phyloP scores from a whole-genome alignment of 164 flowering plant species.

The Piper longum region DNA sequence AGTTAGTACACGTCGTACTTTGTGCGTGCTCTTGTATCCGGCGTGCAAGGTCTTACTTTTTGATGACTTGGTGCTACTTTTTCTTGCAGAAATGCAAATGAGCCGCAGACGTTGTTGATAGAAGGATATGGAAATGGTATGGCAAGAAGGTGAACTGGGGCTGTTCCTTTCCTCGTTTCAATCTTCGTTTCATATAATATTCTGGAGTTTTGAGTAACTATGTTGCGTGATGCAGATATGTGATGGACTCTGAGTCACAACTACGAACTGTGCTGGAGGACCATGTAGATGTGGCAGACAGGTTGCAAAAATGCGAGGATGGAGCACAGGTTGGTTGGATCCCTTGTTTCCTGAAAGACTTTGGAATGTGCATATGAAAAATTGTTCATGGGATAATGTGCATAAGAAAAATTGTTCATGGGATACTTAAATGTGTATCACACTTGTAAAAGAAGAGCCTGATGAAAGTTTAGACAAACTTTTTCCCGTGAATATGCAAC shows the following conservation, averaged over 20 bases:
- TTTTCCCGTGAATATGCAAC: background rate
- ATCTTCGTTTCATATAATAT: conserved; percentile 1
- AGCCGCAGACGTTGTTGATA: conserved; percentile 28
- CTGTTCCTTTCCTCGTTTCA: no score
- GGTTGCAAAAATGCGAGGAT: conserved; percentile 7
- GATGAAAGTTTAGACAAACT: background rate
- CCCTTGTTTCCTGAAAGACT: conserved; percentile 43
- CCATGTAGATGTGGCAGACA: conserved; percentile 9
- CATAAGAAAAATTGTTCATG: no score
- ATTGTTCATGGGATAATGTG: no score
- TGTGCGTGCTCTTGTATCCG: background rate
- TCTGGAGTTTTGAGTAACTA: background rate
- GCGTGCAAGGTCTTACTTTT: background rate
- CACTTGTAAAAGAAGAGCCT: no score
- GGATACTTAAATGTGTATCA: no score
- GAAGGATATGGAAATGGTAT: conserved; percentile 67
- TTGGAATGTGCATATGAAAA: conserved; percentile 3
- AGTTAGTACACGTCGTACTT: no score
- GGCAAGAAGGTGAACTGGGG: conserved; percentile 38
- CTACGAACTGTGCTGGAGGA: conserved; percentile 32
- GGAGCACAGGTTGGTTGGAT: conserved; percentile 36
- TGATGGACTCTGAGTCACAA: conserved; percentile 24
- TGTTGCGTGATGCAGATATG: conserved; percentile 25
- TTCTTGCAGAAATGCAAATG: conserved; percentile 14
- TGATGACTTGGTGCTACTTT: background rate